Evolutionary conservation across 495 filamentous ascomycete genomes (phyloP), one percentile per base, ranked within the genome.

Genomic region (Aspergillus wentii): DNA sequence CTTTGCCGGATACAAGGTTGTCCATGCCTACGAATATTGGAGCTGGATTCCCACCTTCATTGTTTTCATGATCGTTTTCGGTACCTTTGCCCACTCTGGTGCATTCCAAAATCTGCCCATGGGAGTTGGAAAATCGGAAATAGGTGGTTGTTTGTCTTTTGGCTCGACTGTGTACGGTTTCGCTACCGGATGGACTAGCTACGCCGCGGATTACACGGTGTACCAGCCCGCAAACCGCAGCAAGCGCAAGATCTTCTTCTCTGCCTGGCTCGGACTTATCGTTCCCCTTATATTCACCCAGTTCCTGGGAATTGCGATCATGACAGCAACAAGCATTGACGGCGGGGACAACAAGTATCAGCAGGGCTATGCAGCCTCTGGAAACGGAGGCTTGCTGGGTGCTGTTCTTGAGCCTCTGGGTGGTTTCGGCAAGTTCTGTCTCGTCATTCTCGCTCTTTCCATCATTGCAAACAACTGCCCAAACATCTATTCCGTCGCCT

Each of bases 381-480:
- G 76, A 13, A 78, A 84, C 36, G 87, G 87, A 11, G 86, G 86
- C 15, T 62, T 94, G 5, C 69, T 94, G 13, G 77, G 64, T 4
- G 75, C 77, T 8, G 82, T 84, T 7, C 71, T 94, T 0, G 75
- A 76, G 3, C 72, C 72, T 1, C 68, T 89, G 0, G 87, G 86
- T 17, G 66, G 70, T 29, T 90, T 91, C 51, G 87, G 87, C 43
- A 74, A 86, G 52, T 88, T 92, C 69, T 92, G 87, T 60, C 55
- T 94, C 14, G 79, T 90, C 35, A 67, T 94, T 30, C 76, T 94
- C 4, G 82, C 85, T 0, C 73, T 91, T 18, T 82, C 78, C 46
- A 90, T 88, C 54, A 76, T 90, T 46, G 83, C 84, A 40, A 91
- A 84, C 68, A 90, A 89, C 66, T 88, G 82, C 64, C 86, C 91